Base-by-base conservation (phyloP, 2,329 filamentous ascomycete genomes). In the Coniella vitis region DNA sequence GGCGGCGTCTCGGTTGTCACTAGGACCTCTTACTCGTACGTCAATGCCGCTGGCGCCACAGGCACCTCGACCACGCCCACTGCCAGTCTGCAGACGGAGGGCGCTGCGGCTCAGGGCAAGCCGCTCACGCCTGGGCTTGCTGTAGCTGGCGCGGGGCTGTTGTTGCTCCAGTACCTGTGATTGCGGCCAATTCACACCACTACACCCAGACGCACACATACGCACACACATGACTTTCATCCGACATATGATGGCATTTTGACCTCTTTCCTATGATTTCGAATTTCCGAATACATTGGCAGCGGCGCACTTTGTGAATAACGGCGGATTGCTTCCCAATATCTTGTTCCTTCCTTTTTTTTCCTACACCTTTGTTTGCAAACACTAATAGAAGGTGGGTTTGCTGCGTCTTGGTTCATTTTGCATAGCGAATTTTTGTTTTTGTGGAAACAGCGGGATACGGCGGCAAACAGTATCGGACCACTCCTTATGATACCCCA, bases 1-100 rank as follows among this genome's bases (percentile, higher is more conserved):
- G 75, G 75, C 21, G 68, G 65, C 29, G 63, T 71, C 46, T 68
- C 68, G 3, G 66, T 70, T 12, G 61, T 76, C 42, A 76, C 73
- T 10, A 67, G 67, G n/a, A 77, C 74, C 1, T 73, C 72, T 0
- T 73, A 65, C 58, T 73, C 77, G 3, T 68, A 65, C 19, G 69
- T 72, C 35, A 63, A 68, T 10, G 68, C 71, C 1, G 47, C 22
- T 9, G 47, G 20, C 13, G 40, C 57, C 16, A 64, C 46, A 3
- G 60, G 55, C 14, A 50, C 59, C 7, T 62, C 41, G 45, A 63
- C 66, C 4, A 61, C 65, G 8, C 64, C 67, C 16, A 62, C 65
- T 29, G 59, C 58, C 17, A 60, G 53, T 19, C 61, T 68, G 17
- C 65, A 68, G 56, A 61, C 60, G 35, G 62, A 61, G 19, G 53